Percentiles rank a stretch among this genome's conserved stretches.
These are phyloP conservation scores for Austroboletus novae-zelandiae DNA, from an alignment of 1,284 basidiomycete genomes.

Conservation along the genomic window DNA sequence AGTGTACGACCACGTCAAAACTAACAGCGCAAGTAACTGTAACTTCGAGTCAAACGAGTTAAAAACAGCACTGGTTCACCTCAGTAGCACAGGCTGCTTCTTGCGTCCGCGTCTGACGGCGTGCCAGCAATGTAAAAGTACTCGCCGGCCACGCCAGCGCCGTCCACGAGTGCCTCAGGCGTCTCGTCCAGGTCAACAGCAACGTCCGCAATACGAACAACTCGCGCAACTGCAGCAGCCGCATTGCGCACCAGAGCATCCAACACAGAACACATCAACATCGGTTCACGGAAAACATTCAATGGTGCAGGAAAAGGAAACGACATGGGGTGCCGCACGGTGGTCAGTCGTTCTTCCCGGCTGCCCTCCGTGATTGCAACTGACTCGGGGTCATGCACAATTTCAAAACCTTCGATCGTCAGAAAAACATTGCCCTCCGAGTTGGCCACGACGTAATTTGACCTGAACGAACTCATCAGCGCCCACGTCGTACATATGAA, in stretches of 20 bases:
- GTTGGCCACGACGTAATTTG: constrained; percentile 27
- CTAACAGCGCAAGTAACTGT: not conserved
- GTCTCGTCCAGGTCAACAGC: constrained; percentile 12
- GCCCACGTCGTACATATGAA: constrained; percentile 23
- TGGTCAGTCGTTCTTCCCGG: constrained; percentile 26
- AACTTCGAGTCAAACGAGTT: not conserved
- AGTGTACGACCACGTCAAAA: constrained; percentile 20
- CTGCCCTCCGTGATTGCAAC: constrained; percentile 24
- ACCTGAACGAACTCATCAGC: constrained; percentile 26
- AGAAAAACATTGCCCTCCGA: constrained; percentile 27
- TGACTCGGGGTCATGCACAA: constrained; percentile 28
- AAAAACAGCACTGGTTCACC: constrained; percentile 6
- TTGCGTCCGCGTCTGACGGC: constrained; percentile 22
- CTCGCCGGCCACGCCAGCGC: constrained; percentile 21
- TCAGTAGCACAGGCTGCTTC: constrained; percentile 19
- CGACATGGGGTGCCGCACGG: constrained; percentile 25
- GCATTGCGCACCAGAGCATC: constrained; percentile 17
- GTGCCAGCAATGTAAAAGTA: constrained; percentile 23
- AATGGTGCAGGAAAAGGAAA: constrained; percentile 24
- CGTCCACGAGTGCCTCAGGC: constrained; percentile 15
- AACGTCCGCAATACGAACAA: constrained; percentile 26
- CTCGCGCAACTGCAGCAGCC: constrained; percentile 14
- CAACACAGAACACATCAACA: constrained; percentile 19
- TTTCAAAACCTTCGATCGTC: constrained; percentile 32
- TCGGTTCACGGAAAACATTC: not conserved